These are phyloP conservation scores for Neurospora terricola DNA, from an alignment of 495 filamentous ascomycete species.

Conservation along the genomic window DNA sequence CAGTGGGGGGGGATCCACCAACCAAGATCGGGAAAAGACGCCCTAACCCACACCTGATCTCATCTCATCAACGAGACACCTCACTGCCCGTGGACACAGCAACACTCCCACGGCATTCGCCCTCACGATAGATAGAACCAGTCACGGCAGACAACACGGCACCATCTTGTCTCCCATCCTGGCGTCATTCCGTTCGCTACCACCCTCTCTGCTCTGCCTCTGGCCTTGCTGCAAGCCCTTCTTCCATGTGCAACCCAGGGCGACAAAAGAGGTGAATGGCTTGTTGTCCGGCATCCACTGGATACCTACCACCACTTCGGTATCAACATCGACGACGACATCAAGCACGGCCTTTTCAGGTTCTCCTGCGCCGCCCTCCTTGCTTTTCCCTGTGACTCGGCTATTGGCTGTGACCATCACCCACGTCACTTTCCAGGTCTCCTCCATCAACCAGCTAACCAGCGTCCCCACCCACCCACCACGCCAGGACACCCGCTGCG, in stretches of 20 bases:
- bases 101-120: neutral
- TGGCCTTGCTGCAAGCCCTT: neutral
- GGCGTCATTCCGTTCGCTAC: neutral
- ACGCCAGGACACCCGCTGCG: neutral
- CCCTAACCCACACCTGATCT: neutral
- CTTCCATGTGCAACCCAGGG: neutral
- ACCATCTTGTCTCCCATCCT: neutral
- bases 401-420: slow-evolving; percentile 9
- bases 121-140: neutral
- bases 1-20: neutral
- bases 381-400: slow-evolving; percentile 11
- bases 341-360: neutral
- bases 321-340: neutral
- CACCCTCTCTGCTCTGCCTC: neutral
- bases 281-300: neutral
- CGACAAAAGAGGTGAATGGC: neutral
- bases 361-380: neutral
- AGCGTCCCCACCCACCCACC: neutral
- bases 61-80: neutral
- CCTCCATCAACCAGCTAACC: neutral
- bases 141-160: neutral
- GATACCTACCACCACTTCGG: neutral
- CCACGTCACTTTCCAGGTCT: slow-evolving; percentile 10
- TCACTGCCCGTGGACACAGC: neutral
- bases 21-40: neutral